Evolutionary conservation across 306 rosid species (phyloP), one percentile per base, ranked within the genome.

Genomic region (Prinsepia uniflora): DNA sequence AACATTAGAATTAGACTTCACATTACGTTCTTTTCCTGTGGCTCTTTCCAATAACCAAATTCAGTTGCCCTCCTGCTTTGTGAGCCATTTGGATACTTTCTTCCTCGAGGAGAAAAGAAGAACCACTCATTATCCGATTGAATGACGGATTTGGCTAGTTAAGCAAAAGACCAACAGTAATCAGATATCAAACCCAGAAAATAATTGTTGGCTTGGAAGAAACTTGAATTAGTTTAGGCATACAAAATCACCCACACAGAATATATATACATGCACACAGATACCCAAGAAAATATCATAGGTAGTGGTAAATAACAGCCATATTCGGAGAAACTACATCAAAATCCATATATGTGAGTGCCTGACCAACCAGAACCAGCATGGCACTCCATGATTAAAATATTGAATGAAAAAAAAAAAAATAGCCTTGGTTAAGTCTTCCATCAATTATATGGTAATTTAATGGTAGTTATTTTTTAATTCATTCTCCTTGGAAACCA

Each of bases 31-130:
- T 75, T 94, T 94, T 0, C 98, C 98, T 0, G 98, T 94, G 57
- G 98, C 98, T 78, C 98, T 78, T 94, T 94, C 98, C 98, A 94
- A 59, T 93, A 93, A 8, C 98, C 98, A 68, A 70, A 59, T 45
- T 90, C 97, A 4, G 98, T 94, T 12, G 97, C 99, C 67, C 99
- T 87, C 73, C 69, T 87, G 74, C 97, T 94, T 43, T 94, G 96
- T 17, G 91, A 84, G 45, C 99, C 99, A 49, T 94, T 89, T 49
- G 99, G 99, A 72, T 94, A 94, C 86, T 89, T 94, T 72, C 95
- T 91, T 73, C 97, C 97, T 6, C 99, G 90, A 1, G 92, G 87
- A 24, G 96, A 90, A 83, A 94, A 94, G 92, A 91, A 94, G 82
- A 94, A 94, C 99, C 97, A 94, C 82, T 94, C 99, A 6, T 74